These are phyloP conservation scores for Cystoisospora suis DNA, from an alignment of 169 alveolate genomes.

Conservation along the genomic window DNA sequence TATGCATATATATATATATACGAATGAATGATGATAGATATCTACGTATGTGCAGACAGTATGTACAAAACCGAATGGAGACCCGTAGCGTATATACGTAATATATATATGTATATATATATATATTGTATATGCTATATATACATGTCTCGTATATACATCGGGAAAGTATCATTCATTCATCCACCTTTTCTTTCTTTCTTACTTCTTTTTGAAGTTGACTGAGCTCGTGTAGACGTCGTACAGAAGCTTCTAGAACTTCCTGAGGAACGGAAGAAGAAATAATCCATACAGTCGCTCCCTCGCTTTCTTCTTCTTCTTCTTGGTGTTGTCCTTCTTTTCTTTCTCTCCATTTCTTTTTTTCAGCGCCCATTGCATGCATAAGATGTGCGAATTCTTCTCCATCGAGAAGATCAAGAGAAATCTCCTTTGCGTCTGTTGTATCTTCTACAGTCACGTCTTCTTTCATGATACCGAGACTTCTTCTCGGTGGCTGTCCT, in stretches of 20 bases:
- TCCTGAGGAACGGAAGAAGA: neutral
- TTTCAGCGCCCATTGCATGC: constrained; percentile 33
- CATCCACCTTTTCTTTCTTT: too few species aligned
- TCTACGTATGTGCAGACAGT: too few species aligned
- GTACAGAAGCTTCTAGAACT: neutral
- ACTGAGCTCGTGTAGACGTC: neutral
- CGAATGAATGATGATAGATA: neutral
- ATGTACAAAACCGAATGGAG: too few species aligned
- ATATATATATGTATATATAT: neutral
- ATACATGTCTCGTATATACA: too few species aligned
- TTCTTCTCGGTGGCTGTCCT: neutral
- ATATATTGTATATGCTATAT: neutral
- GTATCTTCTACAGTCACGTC: constrained; percentile 24
- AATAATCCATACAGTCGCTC: neutral
- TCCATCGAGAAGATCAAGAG: neutral
- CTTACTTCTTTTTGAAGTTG: neutral
- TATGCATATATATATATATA: neutral
- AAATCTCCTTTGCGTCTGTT: neutral
- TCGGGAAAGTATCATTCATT: too few species aligned
- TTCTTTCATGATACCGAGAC: neutral
- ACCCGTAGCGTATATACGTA: too few species aligned
- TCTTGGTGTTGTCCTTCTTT: neutral
- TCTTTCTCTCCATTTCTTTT: too few species aligned
- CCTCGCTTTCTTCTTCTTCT: constrained; percentile 14
- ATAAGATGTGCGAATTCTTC: neutral